Evolutionary conservation across 2,329 filamentous ascomycete species (phyloP), one percentile per base, ranked within the genome.

Genomic region (Colletotrichum liriopes): DNA sequence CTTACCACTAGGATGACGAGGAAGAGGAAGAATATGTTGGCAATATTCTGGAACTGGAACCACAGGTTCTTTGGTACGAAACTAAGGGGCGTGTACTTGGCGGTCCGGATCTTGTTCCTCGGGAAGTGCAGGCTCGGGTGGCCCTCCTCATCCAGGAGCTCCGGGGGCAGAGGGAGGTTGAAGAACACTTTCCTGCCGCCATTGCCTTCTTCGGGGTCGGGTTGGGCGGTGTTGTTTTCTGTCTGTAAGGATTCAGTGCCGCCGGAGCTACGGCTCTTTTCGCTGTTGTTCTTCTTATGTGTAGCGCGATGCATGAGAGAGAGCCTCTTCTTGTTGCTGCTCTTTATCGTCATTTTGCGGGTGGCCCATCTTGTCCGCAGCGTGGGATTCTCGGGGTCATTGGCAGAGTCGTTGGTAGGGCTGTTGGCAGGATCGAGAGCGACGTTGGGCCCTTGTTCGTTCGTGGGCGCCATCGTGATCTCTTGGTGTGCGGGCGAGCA

Each of bases 1-100:
- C 95, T 88, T 92, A 98, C 96, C 79, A 93, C 92, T 72, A 99
- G 89, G 79, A 99, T 97, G 80, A 98, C 95, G 78, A 96, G 89
- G 84, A 98, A 98, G 77, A 98, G 87, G 88, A 99, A 99, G 85
- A 98, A 99, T 65, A 98, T 93, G 82, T 99, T 99, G 79, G 96
- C 96, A 78, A 99, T 93, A 80, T 98, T 98, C 84, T 99, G 96
- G 80, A 99, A 98, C 83, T 99, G 97, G 75, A 97, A 94, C 91
- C 93, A 99, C 79, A 99, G 81, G 83, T 99, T 98, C 86, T 98
- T 98, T 18, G 96, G 96, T 37, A 99, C 83, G 83, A 99, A 99
- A 72, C 94, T 97, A 74, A 99, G 83, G 11, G 97, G 93, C 9
- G 96, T 99, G 82, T 99, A 99, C 84, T 98, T 99, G 72, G 96